Evolutionary conservation across 2,329 filamentous ascomycete genomes (phyloP).

Genomic region (Trichoderma koningii): DNA sequence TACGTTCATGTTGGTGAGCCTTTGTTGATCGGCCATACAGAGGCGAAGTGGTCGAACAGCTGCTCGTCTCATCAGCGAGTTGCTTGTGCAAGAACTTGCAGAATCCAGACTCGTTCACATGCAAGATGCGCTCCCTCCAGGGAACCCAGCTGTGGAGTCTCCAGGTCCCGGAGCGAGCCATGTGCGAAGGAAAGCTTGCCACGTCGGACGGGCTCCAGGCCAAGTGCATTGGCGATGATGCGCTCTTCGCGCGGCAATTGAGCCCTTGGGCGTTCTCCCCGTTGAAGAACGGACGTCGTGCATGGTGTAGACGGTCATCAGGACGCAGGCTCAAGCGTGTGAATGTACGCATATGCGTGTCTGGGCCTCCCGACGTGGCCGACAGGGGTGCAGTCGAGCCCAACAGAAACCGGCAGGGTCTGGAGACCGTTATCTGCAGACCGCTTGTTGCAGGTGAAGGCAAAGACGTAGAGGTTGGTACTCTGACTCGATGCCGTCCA

Average conservation of each 20-base stretch:
- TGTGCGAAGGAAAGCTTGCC: constrained; percentile 4
- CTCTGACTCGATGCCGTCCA: neutral
- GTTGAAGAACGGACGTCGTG: neutral
- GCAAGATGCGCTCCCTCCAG: neutral
- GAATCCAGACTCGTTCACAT: constrained; percentile 2
- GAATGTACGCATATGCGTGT: too few relatives aligned
- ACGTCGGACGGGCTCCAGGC: constrained; percentile 1
- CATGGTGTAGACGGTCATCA: neutral
- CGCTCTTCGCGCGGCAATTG: neutral
- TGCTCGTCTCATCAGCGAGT: neutral
- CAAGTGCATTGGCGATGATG: constrained; percentile 7
- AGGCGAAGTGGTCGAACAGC: neutral
- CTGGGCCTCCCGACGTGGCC: too few relatives aligned
- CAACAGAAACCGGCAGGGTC: constrained; percentile 9
- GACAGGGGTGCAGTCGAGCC: neutral
- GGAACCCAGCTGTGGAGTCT: constrained; percentile 1
- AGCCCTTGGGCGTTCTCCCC: neutral
- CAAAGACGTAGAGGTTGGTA: too few relatives aligned
- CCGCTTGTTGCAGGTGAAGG: constrained; percentile 15
- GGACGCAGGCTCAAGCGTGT: neutral
- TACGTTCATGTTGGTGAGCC: constrained; percentile 13
- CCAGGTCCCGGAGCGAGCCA: neutral
- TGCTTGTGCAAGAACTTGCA: neutral
- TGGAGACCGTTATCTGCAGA: constrained; percentile 10
- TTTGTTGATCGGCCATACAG: constrained; percentile 21